Evolutionary conservation across 192 early-diverging fungal species (phyloP).

Genomic region (Neocallimastix lanati): DNA sequence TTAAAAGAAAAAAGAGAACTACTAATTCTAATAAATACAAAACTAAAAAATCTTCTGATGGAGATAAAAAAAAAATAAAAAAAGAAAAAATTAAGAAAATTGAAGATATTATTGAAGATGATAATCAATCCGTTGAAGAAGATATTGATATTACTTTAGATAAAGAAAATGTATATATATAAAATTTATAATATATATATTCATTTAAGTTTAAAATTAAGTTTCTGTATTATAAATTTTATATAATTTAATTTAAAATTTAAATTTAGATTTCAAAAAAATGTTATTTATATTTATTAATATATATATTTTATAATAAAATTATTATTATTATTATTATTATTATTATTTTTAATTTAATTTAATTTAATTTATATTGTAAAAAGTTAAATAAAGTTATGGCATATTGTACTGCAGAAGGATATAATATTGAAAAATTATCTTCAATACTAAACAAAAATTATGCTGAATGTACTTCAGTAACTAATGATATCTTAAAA

Average conservation of each 20-base stretch:
- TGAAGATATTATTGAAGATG: not conserved
- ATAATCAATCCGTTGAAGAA: not conserved
- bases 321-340: too few species aligned
- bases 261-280: too few species aligned
- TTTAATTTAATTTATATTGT: not conserved
- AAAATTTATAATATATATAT: too few species aligned
- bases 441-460: constrained; percentile 17
- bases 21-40: not conserved
- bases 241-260: too few species aligned
- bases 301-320: too few species aligned
- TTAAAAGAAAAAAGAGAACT: not conserved
- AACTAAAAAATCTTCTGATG: not conserved
- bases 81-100: not conserved
- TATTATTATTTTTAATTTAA: too few species aligned
- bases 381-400: not conserved
- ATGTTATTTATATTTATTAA: too few species aligned
- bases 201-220: too few species aligned
- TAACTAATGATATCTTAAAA: constrained; percentile 34
- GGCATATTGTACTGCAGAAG: constrained; percentile 22
- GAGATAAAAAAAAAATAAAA: not conserved
- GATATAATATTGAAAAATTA: constrained; percentile 22
- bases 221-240: too few species aligned
- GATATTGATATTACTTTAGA: not conserved
- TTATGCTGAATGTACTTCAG: constrained; percentile 21
- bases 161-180: not conserved